Percentiles rank a stretch among this genome's conserved stretches.
phyloP scores from a whole-genome alignment of 2,329 filamentous ascomycete species.

The Huntiella abstrusa region DNA sequence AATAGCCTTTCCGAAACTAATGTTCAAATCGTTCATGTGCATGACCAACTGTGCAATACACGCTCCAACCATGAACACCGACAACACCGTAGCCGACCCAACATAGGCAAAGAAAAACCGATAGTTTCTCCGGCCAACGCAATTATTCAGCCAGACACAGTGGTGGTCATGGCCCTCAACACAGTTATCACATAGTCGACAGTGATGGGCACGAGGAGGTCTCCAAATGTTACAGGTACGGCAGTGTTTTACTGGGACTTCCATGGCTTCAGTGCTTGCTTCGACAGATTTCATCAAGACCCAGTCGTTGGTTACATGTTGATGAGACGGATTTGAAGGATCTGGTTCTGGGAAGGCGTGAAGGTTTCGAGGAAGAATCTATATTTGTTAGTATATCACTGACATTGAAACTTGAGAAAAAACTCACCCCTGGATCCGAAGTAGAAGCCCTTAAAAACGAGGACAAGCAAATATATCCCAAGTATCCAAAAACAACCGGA shows the following conservation, averaged over 20 bases:
- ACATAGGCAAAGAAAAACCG: constrained; percentile 95
- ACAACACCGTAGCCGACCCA: constrained; percentile 55
- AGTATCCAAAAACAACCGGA: constrained; percentile 74
- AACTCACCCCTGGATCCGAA: constrained; percentile 76
- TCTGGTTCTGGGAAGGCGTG: constrained; percentile 68
- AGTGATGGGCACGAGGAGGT: constrained; percentile 87
- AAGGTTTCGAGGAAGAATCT: constrained; percentile 85
- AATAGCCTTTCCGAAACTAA: constrained; percentile 52
- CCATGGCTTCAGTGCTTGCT: constrained; percentile 68
- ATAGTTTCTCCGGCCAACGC: constrained; percentile 90
- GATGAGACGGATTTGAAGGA: constrained; percentile 65
- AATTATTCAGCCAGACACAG: constrained; percentile 98
- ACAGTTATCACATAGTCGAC: constrained; percentile 90
- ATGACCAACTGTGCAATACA: constrained; percentile 65
- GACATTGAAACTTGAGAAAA: background rate
- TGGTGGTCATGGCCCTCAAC: constrained; percentile 96
- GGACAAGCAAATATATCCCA: constrained; percentile 79
- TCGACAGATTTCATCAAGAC: constrained; percentile 70
- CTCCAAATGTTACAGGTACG: constrained; percentile 96
- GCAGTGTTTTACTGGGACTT: constrained; percentile 96
- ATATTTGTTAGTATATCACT: background rate
- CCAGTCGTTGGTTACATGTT: constrained; percentile 84
- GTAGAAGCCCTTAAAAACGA: constrained; percentile 87
- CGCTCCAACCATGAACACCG: constrained; percentile 55
- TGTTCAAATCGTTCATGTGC: constrained; percentile 42